Percentiles rank a stretch among this genome's conserved stretches.
phyloP scores from a whole-genome alignment of 257 asterid genomes.

The Echites panduratus region DNA sequence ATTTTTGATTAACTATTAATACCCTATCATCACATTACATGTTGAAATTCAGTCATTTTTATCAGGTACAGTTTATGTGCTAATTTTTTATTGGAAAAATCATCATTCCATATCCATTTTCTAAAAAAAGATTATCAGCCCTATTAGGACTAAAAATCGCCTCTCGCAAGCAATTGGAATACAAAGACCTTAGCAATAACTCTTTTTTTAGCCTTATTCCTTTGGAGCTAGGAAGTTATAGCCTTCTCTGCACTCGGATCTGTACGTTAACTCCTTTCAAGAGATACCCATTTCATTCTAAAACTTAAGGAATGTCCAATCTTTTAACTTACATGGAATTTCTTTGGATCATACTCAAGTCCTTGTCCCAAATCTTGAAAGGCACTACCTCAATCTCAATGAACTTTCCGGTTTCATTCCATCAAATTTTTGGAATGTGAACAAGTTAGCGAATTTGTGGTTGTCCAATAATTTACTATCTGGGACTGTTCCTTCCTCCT shows the following conservation, averaged over 20 bases:
- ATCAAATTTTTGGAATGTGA: constrained; percentile 40
- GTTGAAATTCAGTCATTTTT: too few species aligned
- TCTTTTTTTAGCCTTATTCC: constrained; percentile 54
- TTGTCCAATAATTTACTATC: constrained; percentile 42
- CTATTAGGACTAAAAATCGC: constrained; percentile 59
- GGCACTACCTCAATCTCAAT: constrained; percentile 42
- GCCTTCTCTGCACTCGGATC: constrained; percentile 42
- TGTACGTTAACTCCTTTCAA: constrained; percentile 46
- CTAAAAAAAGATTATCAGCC: too few species aligned
- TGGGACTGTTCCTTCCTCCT: constrained; percentile 58
- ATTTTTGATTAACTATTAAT: too few species aligned
- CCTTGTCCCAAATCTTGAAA: constrained; percentile 45
- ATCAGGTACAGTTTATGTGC: too few species aligned
- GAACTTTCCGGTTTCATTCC: constrained; percentile 62
- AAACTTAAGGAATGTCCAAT: constrained; percentile 33
- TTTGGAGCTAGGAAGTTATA: constrained; percentile 34
- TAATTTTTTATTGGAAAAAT: too few species aligned
- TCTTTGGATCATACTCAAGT: constrained; percentile 49
- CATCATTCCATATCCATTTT: too few species aligned
- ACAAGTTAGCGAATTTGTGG: constrained; percentile 27
- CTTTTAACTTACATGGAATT: constrained; percentile 41
- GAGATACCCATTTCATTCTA: constrained; percentile 52
- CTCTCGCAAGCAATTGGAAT: constrained; percentile 35
- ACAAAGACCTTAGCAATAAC: constrained; percentile 39
- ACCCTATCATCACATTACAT: too few species aligned